Percentiles rank a stretch among this genome's conserved stretches.
Evolutionary conservation across 192 early-diverging fungal genomes (phyloP).

Genomic region (Anaeromyces robustus): DNA sequence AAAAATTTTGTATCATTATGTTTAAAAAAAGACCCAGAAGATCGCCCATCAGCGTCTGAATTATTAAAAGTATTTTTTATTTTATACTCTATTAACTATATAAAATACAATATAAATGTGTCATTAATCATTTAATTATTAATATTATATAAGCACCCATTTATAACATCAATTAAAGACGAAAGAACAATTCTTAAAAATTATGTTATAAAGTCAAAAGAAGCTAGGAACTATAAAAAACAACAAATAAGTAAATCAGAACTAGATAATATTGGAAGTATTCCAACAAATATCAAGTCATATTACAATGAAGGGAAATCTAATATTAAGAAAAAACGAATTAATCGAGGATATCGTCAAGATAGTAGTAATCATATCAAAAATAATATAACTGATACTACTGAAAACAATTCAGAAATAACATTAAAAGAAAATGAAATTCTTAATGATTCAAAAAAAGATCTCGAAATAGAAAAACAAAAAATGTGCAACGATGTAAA

Average conservation of each 20-base stretch:
- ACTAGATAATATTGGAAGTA: neutral
- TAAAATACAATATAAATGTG: no score
- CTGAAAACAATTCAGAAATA: no score
- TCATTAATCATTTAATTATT: no score
- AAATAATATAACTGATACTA: neutral
- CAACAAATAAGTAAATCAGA: neutral
- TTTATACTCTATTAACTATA: no score
- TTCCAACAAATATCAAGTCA: neutral
- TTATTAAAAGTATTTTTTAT: slow-evolving; percentile 19
- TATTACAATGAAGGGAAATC: neutral
- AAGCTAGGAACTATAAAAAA: neutral
- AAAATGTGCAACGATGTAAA: no score
- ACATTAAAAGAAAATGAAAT: no score
- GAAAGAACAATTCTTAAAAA: neutral
- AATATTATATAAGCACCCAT: neutral
- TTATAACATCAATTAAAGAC: neutral
- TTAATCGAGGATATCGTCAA: neutral
- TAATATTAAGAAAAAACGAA: neutral
- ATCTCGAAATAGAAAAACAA: no score
- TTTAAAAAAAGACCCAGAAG: slow-evolving; percentile 34
- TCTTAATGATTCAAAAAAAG: no score
- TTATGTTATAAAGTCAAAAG: neutral
- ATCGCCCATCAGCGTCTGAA: slow-evolving; percentile 20
- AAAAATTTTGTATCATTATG: slow-evolving; percentile 25
- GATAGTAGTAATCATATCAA: neutral